Base-by-base conservation (phyloP, 371 early-diverging fungal genomes). In the Circinella minor region DNA sequence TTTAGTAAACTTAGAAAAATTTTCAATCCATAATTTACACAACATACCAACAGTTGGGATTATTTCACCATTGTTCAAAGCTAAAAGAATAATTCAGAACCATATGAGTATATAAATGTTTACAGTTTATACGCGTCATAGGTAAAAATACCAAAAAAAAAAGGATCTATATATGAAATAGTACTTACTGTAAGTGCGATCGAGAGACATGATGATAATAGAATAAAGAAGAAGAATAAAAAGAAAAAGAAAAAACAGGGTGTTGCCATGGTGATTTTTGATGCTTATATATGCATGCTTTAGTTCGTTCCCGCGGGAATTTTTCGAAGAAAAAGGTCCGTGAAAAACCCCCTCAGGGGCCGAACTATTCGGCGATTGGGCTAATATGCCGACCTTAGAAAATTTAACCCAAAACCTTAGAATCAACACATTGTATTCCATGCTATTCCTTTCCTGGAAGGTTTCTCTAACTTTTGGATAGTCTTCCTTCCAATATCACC, bases 41-140 rank as follows among this genome's bases (percentile, higher is more conserved):
- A 20, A 65, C 54, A 49, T 70, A 70, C 70, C 70, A 49, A 76
- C 66, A 11, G 79, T 71, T 62, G 87, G 87, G 61, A 88, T 77
- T 74, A 77, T 70, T 67, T 81, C 81, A 43, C 88, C 88, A 61
- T 83, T 88, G 75, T 88, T 77, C 70, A 88, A 83, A 65, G 74
- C 84, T 75, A 72, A 55, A 39, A 39, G 3, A 49, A 37, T 27
- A 7, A 9, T 9, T 36, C 20, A 43, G 43, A 9, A 13, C 17
- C 8, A 11, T 34, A 34, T 63, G 14, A 17, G 36, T 51, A 27
- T 4, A 55, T 20, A 3, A 5, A 37, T 43, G 17, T 61, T 34
- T 51, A n/a, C 15, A 47, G 9, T 9, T 47, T 47, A 9, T 15
- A 51, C n/a, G 51, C 51, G 14, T 51, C 51, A 13, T n/a, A 51